Evolutionary conservation across 1,139 yeast genomes (phyloP).

Genomic region (Debaryomyces fabryi): DNA sequence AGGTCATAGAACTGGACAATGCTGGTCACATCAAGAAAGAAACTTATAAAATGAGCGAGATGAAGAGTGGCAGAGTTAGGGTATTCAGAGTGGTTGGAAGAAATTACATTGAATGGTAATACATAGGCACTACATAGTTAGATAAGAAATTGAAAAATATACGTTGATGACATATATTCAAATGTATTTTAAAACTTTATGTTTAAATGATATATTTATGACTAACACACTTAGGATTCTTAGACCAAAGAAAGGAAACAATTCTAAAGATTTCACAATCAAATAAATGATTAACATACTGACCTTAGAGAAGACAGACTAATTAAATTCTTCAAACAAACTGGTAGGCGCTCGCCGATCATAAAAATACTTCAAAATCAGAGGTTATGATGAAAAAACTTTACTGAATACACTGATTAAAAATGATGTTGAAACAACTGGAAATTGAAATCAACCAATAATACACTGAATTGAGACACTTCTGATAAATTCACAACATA

Average conservation of each 20-base stretch:
- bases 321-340: constrained; percentile 1
- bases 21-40: constrained; percentile 60
- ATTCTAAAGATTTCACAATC: constrained; percentile 3
- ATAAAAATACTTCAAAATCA: constrained; percentile 4
- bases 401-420: not conserved
- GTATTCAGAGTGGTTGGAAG: constrained; percentile 59
- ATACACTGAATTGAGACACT: not conserved
- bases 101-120: constrained; percentile 15
- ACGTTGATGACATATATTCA: not conserved
- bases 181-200: not conserved
- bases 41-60: constrained; percentile 67
- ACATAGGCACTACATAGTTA: not conserved
- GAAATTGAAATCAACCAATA: not conserved
- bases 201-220: not conserved
- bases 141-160: not conserved
- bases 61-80: constrained; percentile 77
- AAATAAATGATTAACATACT: constrained; percentile 1
- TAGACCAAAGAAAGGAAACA: constrained; percentile 16
- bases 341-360: not conserved
- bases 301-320: constrained; percentile 7
- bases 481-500: not conserved
- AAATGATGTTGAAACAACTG: not conserved
- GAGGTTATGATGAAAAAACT: not conserved
- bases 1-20: constrained; percentile 66
- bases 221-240: constrained; percentile 12